phyloP scores from a whole-genome alignment of 1,284 basidiomycete species.

The Paramarasmius palmivorus region DNA sequence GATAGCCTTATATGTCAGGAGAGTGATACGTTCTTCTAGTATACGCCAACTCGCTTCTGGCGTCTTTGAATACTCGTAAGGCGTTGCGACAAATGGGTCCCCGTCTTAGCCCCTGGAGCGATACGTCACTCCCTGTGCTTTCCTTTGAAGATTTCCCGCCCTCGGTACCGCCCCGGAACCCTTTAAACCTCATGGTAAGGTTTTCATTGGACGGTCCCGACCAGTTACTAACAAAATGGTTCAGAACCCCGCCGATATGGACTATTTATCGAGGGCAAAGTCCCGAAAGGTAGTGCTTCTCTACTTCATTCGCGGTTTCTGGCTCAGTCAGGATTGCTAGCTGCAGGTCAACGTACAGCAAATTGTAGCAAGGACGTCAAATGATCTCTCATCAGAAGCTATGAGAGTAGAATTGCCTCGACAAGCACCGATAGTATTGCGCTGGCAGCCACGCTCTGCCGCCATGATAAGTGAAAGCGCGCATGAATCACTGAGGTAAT shows the following conservation, averaged over 20 bases:
- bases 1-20: neutral
- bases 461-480: neutral
- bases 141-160: slow-evolving; percentile 10
- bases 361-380: slow-evolving; percentile 2
- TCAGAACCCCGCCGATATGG: neutral
- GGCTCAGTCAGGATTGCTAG: neutral
- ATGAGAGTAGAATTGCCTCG: neutral
- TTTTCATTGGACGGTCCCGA: neutral
- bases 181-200: slow-evolving; percentile 2
- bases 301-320: neutral
- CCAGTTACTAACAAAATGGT: neutral
- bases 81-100: slow-evolving; percentile 10
- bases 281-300: neutral
- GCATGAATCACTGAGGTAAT: neutral
- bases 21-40: slow-evolving; percentile 1
- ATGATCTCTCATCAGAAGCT: neutral
- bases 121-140: slow-evolving; percentile 7
- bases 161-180: slow-evolving; percentile 4
- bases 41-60: slow-evolving; percentile 16
- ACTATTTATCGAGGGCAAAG: neutral
- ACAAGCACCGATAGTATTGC: slow-evolving; percentile 2
- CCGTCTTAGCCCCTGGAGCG: slow-evolving; percentile 7
- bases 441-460: slow-evolving; percentile 4
- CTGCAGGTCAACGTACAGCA: slow-evolving; percentile 6
- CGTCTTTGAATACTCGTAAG: slow-evolving; percentile 14